A percentile compares a stretch with the other conserved stretches of the same genome.
phyloP scores from a whole-genome alignment of 768 basidiomycete genomes.

The Tulasnella sp. region DNA sequence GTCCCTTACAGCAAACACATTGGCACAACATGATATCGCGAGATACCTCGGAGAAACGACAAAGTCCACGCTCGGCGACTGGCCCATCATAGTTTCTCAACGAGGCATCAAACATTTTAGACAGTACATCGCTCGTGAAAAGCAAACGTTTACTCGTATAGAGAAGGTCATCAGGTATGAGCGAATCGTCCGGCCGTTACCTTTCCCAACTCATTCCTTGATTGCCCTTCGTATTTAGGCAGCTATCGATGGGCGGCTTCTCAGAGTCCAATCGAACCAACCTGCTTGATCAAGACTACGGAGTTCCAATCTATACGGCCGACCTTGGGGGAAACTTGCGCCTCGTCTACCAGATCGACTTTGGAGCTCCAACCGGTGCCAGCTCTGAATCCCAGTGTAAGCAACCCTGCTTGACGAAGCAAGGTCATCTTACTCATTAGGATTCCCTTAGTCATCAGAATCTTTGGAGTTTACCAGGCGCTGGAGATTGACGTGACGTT shows the following conservation, averaged over 20 bases:
- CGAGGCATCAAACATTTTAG: not conserved
- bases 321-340: conserved; percentile 47
- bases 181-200: not conserved
- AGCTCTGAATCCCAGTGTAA: not conserved
- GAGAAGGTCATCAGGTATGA: not conserved
- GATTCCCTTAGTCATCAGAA: not conserved
- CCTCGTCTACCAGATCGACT: conserved; percentile 26
- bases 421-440: not conserved
- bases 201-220: not conserved
- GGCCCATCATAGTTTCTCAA: not conserved
- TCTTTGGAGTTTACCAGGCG: not conserved
- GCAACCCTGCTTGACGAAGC: not conserved
- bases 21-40: not conserved
- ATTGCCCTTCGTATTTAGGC: conserved; percentile 30
- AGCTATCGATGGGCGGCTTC: conserved; percentile 57
- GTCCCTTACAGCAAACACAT: not conserved
- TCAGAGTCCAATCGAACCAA: conserved; percentile 57
- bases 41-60: not conserved
- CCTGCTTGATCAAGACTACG: conserved; percentile 30
- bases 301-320: conserved; percentile 54
- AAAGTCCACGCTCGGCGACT: not conserved
- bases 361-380: not conserved
- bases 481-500: not conserved
- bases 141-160: not conserved
- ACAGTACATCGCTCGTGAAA: not conserved